Conservation (phyloP, 148 eudicot genomes). For the Vaccinium vitisidaea region DNA sequence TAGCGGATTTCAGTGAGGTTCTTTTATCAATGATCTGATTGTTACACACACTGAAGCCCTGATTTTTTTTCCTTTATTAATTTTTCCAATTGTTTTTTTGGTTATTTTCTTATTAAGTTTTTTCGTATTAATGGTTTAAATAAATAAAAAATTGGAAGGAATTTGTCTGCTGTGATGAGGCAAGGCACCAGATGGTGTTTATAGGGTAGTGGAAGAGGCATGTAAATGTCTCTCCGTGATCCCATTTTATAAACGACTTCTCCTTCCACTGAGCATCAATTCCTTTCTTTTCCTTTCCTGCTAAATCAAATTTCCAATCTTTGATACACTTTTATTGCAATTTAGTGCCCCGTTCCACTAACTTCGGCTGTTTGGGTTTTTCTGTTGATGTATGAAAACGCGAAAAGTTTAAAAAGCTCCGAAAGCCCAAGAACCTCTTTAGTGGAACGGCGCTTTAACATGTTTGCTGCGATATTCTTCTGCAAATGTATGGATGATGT, state of each 20-base stretch:
- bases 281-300: neutral
- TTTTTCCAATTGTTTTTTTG: neutral
- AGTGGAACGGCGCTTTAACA: too few species aligned
- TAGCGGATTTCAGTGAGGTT: conserved; percentile 97
- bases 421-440: too few species aligned
- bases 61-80: neutral
- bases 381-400: too few species aligned
- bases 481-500: neutral
- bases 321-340: neutral
- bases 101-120: neutral
- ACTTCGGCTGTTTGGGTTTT: neutral
- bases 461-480: neutral
- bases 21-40: conserved; percentile 69
- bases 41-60: conserved; percentile 94
- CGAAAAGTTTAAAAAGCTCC: too few species aligned
- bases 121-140: neutral
- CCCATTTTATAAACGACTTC: conserved; percentile 59
- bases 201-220: conserved; percentile 58
- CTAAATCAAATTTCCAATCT: neutral
- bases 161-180: conserved; percentile 51
- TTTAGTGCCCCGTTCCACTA: too few species aligned
- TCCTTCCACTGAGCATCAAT: conserved; percentile 80
- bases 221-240: conserved; percentile 52
- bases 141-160: neutral
- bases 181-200: conserved; percentile 41